Conservation (phyloP, 352 stramenopile genomes). For the Globisporangium paroecandrum region DNA sequence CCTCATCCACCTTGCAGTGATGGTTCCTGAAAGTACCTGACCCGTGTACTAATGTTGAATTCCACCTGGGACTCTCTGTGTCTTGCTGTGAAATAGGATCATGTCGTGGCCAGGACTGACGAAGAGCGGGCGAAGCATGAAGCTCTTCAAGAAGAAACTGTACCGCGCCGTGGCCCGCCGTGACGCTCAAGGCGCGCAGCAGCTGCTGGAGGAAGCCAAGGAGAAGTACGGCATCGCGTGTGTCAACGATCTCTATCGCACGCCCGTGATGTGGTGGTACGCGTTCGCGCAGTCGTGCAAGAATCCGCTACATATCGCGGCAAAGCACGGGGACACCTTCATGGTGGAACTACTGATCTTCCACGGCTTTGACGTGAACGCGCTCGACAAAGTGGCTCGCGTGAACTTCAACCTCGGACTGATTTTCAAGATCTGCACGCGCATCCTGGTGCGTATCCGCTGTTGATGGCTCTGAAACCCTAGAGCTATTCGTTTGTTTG, state of each 20-base stretch:
- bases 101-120: slow-evolving; percentile 30
- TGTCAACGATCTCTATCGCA: slow-evolving; percentile 40
- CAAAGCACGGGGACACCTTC: slow-evolving; percentile 44
- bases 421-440: slow-evolving; percentile 66
- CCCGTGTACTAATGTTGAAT: background rate
- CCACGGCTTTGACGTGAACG: slow-evolving; percentile 59
- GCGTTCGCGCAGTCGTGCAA: slow-evolving; percentile 65
- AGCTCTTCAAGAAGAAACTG: slow-evolving; percentile 58
- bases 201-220: slow-evolving; percentile 32
- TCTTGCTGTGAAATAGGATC: slow-evolving; percentile 18
- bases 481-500: background rate
- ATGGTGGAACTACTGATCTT: slow-evolving; percentile 60
- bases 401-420: slow-evolving; percentile 78
- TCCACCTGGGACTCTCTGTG: background rate
- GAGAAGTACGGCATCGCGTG: slow-evolving; percentile 32
- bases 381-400: slow-evolving; percentile 70
- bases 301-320: slow-evolving; percentile 75
- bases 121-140: slow-evolving; percentile 27
- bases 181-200: slow-evolving; percentile 40
- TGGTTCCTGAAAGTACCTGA: background rate
- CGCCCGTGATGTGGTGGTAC: slow-evolving; percentile 57
- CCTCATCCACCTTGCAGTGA: background rate
- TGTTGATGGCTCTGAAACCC: background rate
- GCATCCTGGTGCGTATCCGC: slow-evolving; percentile 40
- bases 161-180: slow-evolving; percentile 56